Percentiles rank a stretch among this genome's conserved stretches.
These are phyloP conservation scores for Metarhizium rileyi DNA, from an alignment of 2,329 filamentous ascomycete species.

Conservation along the genomic window DNA sequence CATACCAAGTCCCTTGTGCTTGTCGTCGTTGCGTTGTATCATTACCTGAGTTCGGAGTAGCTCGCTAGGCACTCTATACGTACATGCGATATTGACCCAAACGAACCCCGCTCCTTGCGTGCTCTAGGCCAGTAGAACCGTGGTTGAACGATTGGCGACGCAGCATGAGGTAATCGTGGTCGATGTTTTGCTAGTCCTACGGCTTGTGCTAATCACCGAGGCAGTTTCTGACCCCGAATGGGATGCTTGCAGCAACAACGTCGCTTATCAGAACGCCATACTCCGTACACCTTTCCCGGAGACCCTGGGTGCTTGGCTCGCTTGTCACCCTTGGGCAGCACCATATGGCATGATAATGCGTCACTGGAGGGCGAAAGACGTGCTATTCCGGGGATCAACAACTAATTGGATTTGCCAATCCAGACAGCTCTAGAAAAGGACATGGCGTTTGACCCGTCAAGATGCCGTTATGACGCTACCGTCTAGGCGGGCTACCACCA, in stretches of 20 bases:
- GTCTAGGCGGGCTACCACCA: neutral
- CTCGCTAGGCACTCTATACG: too few species aligned
- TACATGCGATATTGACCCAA: too few species aligned
- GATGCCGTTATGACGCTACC: too few species aligned
- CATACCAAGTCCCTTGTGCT: too few species aligned
- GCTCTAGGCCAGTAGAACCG: neutral
- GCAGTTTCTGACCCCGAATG: neutral
- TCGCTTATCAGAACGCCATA: slow-evolving; percentile 2
- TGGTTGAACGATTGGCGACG: neutral
- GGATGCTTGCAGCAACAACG: neutral
- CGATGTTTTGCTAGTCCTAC: neutral
- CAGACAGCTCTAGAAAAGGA: too few species aligned
- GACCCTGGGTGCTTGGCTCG: neutral
- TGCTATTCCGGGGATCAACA: neutral
- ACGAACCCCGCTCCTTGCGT: neutral
- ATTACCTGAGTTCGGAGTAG: too few species aligned
- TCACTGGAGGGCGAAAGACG: neutral
- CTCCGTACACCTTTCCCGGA: too few species aligned
- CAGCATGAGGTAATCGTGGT: neutral
- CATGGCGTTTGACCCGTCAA: too few species aligned
- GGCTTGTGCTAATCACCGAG: neutral
- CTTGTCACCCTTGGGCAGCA: slow-evolving; percentile 1
- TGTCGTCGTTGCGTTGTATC: too few species aligned
- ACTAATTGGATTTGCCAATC: neutral
- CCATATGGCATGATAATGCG: neutral